Percentiles rank a stretch among this genome's conserved stretches.
phyloP scores from a whole-genome alignment of 257 asterid genomes.

The Euphrasia confusa region DNA sequence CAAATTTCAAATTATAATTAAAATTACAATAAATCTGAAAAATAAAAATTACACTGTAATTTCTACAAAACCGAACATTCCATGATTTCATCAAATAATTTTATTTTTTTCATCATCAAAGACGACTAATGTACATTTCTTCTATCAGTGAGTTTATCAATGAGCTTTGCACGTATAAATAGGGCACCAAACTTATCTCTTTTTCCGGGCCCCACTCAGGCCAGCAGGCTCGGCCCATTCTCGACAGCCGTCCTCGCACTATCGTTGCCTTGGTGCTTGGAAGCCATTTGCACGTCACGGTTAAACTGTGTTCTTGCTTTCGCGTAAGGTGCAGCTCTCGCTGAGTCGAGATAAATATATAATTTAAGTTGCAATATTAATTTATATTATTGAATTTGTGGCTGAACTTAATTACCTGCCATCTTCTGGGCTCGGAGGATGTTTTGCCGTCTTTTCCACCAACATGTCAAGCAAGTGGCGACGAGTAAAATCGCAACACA shows the following conservation, averaged over 20 bases:
- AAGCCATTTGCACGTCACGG: slow-evolving; percentile 75
- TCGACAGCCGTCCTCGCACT: slow-evolving; percentile 11
- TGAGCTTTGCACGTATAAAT: too few relatives aligned
- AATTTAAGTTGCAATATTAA: background rate
- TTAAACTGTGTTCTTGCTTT: slow-evolving; percentile 68
- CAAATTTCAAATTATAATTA: too few relatives aligned
- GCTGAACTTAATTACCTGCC: slow-evolving; percentile 57
- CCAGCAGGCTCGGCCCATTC: too few relatives aligned
- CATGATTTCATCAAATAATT: too few relatives aligned
- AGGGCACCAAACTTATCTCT: too few relatives aligned
- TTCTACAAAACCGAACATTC: too few relatives aligned
- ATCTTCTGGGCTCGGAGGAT: slow-evolving; percentile 84
- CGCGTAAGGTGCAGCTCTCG: slow-evolving; percentile 96
- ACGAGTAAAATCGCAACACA: slow-evolving; percentile 48
- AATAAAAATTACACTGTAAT: too few relatives aligned
- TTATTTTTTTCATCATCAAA: too few relatives aligned
- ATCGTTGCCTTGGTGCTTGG: slow-evolving; percentile 59
- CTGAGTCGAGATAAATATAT: slow-evolving; percentile 31
- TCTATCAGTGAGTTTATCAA: too few relatives aligned
- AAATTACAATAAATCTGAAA: too few relatives aligned
- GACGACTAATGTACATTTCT: too few relatives aligned
- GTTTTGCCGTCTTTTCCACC: slow-evolving; percentile 97
- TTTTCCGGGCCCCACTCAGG: too few relatives aligned
- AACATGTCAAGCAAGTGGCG: slow-evolving; percentile 62
- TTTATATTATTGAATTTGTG: background rate